Conservation (phyloP, 805 yeast genomes). For the Candida coquimbonensis region DNA sequence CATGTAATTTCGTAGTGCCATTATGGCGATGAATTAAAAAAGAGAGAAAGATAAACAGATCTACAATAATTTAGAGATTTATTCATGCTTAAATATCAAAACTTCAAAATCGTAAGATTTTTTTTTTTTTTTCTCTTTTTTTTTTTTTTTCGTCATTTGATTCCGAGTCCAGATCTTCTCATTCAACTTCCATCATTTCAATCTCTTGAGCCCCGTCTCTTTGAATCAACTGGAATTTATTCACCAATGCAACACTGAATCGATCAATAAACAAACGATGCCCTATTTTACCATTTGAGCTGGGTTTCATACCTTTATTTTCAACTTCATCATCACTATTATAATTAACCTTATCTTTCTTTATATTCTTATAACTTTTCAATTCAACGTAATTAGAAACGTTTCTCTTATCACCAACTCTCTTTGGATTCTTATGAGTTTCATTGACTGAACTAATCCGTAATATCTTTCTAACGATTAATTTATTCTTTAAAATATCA, state of each 20-base stretch:
- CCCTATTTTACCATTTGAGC: background rate
- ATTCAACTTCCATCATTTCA: too few relatives aligned
- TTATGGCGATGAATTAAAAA: slow-evolving; percentile 4
- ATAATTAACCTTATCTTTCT: too few relatives aligned
- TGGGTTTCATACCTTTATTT: too few relatives aligned
- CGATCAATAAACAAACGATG: background rate
- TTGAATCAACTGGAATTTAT: too few relatives aligned
- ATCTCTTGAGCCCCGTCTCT: too few relatives aligned
- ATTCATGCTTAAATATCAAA: too few relatives aligned
- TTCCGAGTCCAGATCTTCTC: too few relatives aligned
- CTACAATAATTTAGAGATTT: too few relatives aligned
- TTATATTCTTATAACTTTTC: slow-evolving; percentile 2
- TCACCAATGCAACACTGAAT: too few relatives aligned
- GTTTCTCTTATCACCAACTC: slow-evolving; percentile 1
- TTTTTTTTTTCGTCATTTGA: too few relatives aligned
- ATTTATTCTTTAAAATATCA: slow-evolving; percentile 18
- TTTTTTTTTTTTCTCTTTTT: background rate
- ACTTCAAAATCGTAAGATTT: background rate
- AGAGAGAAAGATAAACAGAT: too few relatives aligned
- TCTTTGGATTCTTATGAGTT: background rate
- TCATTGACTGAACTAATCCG: slow-evolving; percentile 13
- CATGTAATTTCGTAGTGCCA: slow-evolving; percentile 40
- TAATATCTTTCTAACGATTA: slow-evolving; percentile 20
- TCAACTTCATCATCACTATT: too few relatives aligned
- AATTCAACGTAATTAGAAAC: slow-evolving; percentile 12